Percentiles rank a stretch among this genome's conserved stretches.
Conservation (phyloP, 1,284 basidiomycete genomes). For the Stereum hirsutum region DNA sequence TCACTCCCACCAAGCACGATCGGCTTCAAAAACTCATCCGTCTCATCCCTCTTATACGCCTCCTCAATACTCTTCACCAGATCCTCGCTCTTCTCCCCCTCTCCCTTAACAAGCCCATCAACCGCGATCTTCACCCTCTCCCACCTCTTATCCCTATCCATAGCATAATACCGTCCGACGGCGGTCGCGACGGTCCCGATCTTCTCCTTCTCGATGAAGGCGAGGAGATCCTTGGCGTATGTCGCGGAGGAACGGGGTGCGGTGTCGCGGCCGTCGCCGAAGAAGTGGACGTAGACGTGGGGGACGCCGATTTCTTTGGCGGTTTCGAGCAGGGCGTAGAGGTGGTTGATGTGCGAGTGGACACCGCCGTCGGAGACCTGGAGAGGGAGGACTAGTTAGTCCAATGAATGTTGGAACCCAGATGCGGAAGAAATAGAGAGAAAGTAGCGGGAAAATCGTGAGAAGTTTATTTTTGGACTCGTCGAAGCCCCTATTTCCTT, state of each 20-base stretch:
- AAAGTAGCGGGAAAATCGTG: too few relatives aligned
- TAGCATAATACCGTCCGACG: constrained; percentile 86
- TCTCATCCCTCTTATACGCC: constrained; percentile 73
- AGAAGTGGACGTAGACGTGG: constrained; percentile 83
- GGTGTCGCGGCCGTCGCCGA: constrained; percentile 87
- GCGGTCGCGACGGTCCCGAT: constrained; percentile 74
- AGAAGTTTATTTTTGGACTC: too few relatives aligned
- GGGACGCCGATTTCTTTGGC: constrained; percentile 80
- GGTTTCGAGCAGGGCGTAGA: constrained; percentile 80
- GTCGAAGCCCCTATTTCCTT: too few relatives aligned
- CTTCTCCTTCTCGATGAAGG: constrained; percentile 69
- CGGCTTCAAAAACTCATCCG: constrained; percentile 91
- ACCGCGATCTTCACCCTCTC: constrained; percentile 84
- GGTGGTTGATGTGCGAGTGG: constrained; percentile 86
- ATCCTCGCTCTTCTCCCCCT: constrained; percentile 57
- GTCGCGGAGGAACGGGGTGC: constrained; percentile 70
- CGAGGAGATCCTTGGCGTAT: constrained; percentile 69
- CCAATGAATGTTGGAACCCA: neutral
- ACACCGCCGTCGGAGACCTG: constrained; percentile 88
- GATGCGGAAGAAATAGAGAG: neutral
- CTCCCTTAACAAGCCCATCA: constrained; percentile 72
- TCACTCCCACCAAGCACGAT: constrained; percentile 77
- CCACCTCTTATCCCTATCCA: constrained; percentile 95
- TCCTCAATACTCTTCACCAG: constrained; percentile 61
- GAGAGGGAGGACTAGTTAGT: neutral